Conservation (phyloP, 2,329 filamentous ascomycete genomes). For the Pleoardoris graminearum region DNA sequence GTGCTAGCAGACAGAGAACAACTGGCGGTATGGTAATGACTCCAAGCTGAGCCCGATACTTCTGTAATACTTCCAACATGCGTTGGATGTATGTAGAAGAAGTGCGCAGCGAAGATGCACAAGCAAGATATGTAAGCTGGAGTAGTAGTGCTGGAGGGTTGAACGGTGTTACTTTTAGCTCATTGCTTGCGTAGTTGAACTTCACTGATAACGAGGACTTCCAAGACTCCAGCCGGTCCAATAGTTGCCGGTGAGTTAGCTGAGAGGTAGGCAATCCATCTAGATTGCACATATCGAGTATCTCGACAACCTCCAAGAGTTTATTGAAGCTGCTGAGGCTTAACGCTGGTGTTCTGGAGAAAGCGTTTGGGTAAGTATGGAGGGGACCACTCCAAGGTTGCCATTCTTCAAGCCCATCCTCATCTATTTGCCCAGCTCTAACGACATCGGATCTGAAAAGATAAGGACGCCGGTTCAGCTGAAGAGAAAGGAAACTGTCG, state of each 20-base stretch:
- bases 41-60: slow-evolving; percentile 27
- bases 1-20: slow-evolving; percentile 28
- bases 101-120: slow-evolving; percentile 25
- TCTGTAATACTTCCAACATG: slow-evolving; percentile 31
- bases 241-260: slow-evolving; percentile 37
- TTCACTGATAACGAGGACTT: slow-evolving; percentile 33
- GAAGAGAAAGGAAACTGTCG: slow-evolving; percentile 61
- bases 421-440: slow-evolving; percentile 56
- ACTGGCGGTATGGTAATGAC: slow-evolving; percentile 33
- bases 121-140: slow-evolving; percentile 32
- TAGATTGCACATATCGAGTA: slow-evolving; percentile 21
- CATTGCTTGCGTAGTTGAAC: slow-evolving; percentile 25
- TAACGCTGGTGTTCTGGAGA: slow-evolving; percentile 41
- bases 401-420: slow-evolving; percentile 75
- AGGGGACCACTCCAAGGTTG: slow-evolving; percentile 67
- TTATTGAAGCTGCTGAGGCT: slow-evolving; percentile 59
- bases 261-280: slow-evolving; percentile 18
- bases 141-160: slow-evolving; percentile 36
- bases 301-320: slow-evolving; percentile 43
- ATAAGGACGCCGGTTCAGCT: slow-evolving; percentile 56
- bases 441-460: slow-evolving; percentile 55
- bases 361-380: slow-evolving; percentile 32
- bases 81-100: slow-evolving; percentile 23
- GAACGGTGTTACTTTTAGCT: slow-evolving; percentile 15
- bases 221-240: slow-evolving; percentile 45